Conservation (phyloP, 805 yeast species). For the Candida andamanensis region DNA sequence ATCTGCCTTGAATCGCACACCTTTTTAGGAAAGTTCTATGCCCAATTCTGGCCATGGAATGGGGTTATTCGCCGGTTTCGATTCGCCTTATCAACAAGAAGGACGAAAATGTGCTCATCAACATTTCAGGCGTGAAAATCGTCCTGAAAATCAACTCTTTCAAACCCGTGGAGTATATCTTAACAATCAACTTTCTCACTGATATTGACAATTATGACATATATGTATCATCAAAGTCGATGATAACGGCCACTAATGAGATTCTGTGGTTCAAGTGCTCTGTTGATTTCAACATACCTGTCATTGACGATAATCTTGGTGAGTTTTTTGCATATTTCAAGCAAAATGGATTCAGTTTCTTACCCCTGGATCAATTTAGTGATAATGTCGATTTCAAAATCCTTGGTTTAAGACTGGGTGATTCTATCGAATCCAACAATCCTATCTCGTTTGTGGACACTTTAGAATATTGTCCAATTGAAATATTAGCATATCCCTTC, state of each 20-base stretch:
- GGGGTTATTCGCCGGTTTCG: background rate
- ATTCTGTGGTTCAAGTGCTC: conserved; percentile 13
- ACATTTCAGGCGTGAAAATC: conserved; percentile 20
- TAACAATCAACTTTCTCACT: conserved; percentile 15
- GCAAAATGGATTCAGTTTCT: conserved; percentile 17
- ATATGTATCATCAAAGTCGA: conserved; percentile 6
- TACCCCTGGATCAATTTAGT: conserved; percentile 15
- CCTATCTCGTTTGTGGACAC: conserved; percentile 5
- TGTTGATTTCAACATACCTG: conserved; percentile 5
- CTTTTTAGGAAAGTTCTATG: too few species aligned
- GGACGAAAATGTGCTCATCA: background rate
- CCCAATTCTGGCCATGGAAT: too few species aligned
- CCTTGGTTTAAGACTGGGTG: conserved; percentile 1
- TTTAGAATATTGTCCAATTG: conserved; percentile 6
- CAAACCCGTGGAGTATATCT: conserved; percentile 9
- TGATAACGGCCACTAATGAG: conserved; percentile 6
- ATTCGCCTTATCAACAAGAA: background rate
- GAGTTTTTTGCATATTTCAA: conserved; percentile 15
- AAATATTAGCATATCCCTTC: conserved; percentile 21
- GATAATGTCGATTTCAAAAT: conserved; percentile 1
- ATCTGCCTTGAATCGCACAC: too few species aligned
- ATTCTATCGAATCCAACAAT: background rate
- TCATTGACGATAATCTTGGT: conserved; percentile 1
- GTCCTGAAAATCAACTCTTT: background rate
- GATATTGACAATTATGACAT: conserved; percentile 7